These are phyloP conservation scores for Phoenix roebelenii DNA, from an alignment of 176 grass and related monocot species.

Conservation along the genomic window DNA sequence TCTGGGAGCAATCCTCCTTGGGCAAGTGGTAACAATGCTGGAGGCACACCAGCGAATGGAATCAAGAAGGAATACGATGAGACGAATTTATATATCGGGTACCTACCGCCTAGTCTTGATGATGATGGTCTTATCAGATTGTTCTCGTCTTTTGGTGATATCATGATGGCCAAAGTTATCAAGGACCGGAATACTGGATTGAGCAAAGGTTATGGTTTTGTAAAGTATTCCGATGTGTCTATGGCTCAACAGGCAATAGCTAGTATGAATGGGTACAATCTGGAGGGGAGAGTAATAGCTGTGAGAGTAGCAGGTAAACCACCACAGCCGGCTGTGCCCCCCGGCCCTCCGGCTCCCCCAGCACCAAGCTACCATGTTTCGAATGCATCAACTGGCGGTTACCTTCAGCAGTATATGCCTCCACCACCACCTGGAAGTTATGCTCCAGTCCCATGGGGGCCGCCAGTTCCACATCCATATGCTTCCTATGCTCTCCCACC, in stretches of 20 bases:
- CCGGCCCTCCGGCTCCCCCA: conserved; percentile 21
- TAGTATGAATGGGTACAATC: conserved; percentile 72
- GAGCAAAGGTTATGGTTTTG: conserved; percentile 96
- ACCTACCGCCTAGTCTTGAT: conserved; percentile 69
- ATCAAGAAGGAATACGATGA: conserved; percentile 86
- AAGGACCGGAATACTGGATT: conserved; percentile 69
- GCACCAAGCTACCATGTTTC: conserved; percentile 26
- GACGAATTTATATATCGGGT: conserved; percentile 90
- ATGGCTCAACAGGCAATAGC: conserved; percentile 76
- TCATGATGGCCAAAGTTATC: conserved; percentile 94
- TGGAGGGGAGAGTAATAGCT: conserved; percentile 76
- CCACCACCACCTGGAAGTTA: conserved; percentile 75
- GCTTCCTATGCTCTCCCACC: conserved; percentile 42
- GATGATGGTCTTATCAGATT: conserved; percentile 64
- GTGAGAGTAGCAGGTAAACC: conserved; percentile 87
- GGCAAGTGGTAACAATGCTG: conserved; percentile 23
- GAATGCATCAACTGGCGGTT: conserved; percentile 42
- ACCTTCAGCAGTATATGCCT: conserved; percentile 61
- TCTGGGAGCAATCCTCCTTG: conserved; percentile 45
- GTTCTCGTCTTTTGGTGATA: conserved; percentile 82
- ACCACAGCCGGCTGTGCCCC: conserved; percentile 30
- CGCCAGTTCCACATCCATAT: conserved; percentile 49
- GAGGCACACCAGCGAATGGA: conserved; percentile 24
- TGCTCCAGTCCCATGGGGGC: conserved; percentile 62
- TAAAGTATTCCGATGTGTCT: conserved; percentile 83